Conservation (phyloP, 164 flowering plant species). For the Kalanchoe fedtschenkoi region DNA sequence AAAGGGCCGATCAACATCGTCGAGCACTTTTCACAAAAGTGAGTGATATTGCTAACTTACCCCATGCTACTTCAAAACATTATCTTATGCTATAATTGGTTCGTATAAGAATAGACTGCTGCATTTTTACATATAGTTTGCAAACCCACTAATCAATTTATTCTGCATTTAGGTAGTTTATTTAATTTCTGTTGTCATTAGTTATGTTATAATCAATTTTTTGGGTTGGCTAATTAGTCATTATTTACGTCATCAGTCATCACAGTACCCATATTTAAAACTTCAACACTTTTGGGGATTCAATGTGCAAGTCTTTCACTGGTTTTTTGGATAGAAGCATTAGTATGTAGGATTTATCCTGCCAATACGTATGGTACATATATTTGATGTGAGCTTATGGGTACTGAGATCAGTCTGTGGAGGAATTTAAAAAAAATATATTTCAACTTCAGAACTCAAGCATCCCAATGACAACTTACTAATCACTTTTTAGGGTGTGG, state of each 20-base stretch:
- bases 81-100: neutral
- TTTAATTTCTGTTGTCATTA: neutral
- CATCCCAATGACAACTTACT: no score
- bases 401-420: neutral
- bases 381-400: neutral
- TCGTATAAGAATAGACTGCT: neutral
- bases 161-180: neutral
- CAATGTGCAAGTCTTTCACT: neutral
- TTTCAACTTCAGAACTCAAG: no score
- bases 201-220: neutral
- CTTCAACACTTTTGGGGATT: no score
- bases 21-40: conserved; percentile 43
- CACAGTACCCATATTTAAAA: no score
- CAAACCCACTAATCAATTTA: neutral
- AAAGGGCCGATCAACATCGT: conserved; percentile 29
- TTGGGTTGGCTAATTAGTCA: no score
- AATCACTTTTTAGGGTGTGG: no score
- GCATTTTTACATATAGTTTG: no score
- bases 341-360: neutral
- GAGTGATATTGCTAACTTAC: conserved; percentile 16
- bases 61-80: neutral
- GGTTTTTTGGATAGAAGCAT: neutral
- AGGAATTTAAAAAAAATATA: neutral
- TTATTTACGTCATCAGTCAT: no score
- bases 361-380: neutral